A percentile compares a stretch with the other conserved stretches of the same genome.
phyloP scores from a whole-genome alignment of 768 basidiomycete species.

The Hericium rajendrae region DNA sequence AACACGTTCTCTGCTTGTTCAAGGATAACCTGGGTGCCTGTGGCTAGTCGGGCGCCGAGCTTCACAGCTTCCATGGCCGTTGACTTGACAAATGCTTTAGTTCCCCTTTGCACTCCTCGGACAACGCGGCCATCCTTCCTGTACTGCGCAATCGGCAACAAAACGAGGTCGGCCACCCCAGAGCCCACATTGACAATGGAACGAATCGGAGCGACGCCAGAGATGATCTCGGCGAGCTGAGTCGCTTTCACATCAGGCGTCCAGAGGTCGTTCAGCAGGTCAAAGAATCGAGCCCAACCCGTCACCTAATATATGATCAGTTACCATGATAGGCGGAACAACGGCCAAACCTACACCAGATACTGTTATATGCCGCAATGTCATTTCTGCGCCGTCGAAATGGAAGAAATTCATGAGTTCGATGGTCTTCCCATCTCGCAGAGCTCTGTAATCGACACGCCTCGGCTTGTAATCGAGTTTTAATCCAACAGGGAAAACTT shows the following conservation, averaged over 20 bases:
- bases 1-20: constrained; percentile 91
- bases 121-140: constrained; percentile 92
- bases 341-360: constrained; percentile 57
- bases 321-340: neutral
- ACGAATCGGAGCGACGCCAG: constrained; percentile 91
- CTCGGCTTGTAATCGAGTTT: constrained; percentile 99
- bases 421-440: constrained; percentile 84
- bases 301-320: constrained; percentile 49
- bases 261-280: constrained; percentile 95
- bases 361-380: constrained; percentile 83
- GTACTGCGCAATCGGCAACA: constrained; percentile 95
- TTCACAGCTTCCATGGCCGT: constrained; percentile 95
- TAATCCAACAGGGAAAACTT: constrained; percentile 89
- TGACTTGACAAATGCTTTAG: constrained; percentile 85
- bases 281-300: constrained; percentile 85
- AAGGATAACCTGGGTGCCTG: constrained; percentile 94
- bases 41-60: constrained; percentile 87
- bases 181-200: constrained; percentile 97
- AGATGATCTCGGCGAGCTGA: constrained; percentile 93
- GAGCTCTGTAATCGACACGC: constrained; percentile 86
- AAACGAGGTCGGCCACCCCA: constrained; percentile 90
- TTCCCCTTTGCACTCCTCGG: constrained; percentile 89
- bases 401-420: constrained; percentile 99
- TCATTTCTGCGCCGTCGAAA: constrained; percentile 98
- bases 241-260: constrained; percentile 99